A percentile compares a stretch with the other conserved stretches of the same genome.
Evolutionary conservation across 2,329 filamentous ascomycete species (phyloP).

Genomic region (Passalora sequoiae): DNA sequence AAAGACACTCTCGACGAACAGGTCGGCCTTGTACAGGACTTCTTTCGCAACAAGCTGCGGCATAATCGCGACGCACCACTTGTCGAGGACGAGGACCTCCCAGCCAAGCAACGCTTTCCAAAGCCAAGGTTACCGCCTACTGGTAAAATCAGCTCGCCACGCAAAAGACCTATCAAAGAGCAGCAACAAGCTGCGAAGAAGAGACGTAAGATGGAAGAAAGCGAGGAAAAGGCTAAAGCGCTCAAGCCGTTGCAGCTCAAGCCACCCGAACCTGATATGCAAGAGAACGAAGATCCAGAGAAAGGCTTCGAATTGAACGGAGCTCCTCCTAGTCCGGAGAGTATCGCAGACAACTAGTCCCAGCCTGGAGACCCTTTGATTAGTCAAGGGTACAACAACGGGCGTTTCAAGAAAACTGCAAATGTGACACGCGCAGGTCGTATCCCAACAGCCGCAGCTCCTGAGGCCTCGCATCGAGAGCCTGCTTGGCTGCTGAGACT

Average conservation of each 20-base stretch:
- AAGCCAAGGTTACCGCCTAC: constrained; percentile 62
- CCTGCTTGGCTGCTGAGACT: too few relatives aligned
- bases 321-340: constrained; percentile 82
- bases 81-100: constrained; percentile 90
- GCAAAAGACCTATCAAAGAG: constrained; percentile 76
- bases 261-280: constrained; percentile 34
- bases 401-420: too few relatives aligned
- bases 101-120: constrained; percentile 75
- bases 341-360: constrained; percentile 43
- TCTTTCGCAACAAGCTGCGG: constrained; percentile 84
- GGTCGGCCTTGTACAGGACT: constrained; percentile 83
- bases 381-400: not conserved
- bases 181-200: constrained; percentile 81
- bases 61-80: constrained; percentile 77
- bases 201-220: constrained; percentile 65
- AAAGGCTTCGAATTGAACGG: constrained; percentile 58
- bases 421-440: too few relatives aligned
- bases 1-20: constrained; percentile 70
- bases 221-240: constrained; percentile 33
- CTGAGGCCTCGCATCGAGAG: too few relatives aligned
- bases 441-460: too few relatives aligned
- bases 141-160: constrained; percentile 79
- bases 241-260: constrained; percentile 46
- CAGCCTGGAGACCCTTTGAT: not conserved
- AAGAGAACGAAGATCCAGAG: constrained; percentile 56